These are phyloP conservation scores for Cicer arietinum DNA, from an alignment of 306 rosid genomes.

Conservation along the genomic window DNA sequence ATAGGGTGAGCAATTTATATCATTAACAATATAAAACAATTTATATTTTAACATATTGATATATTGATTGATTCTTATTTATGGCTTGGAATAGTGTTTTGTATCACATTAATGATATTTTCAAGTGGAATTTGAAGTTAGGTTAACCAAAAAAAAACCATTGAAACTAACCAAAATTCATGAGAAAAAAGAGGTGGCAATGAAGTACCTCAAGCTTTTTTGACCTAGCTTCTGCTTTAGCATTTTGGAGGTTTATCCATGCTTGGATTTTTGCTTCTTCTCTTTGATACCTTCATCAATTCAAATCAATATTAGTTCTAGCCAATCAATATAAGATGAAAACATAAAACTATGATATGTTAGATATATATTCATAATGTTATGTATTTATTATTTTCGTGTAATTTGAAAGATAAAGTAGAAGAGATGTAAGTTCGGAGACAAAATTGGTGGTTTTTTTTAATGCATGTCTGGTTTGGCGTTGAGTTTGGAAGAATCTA, in stretches of 20 bases:
- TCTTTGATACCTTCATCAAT: constrained; percentile 76
- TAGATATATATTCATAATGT: not conserved
- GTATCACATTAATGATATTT: not conserved
- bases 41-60: not conserved
- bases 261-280: constrained; percentile 98
- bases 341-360: constrained; percentile 10
- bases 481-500: too few relatives aligned
- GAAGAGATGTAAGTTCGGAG: not conserved
- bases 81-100: not conserved
- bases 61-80: not conserved
- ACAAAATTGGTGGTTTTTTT: not conserved
- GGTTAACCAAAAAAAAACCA: constrained; percentile 25
- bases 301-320: constrained; percentile 31
- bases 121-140: not conserved
- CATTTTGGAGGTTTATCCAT: constrained; percentile 95
- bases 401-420: too few relatives aligned
- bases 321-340: not conserved
- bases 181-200: constrained; percentile 30
- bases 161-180: constrained; percentile 31
- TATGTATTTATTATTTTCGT: not conserved
- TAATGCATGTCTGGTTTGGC: too few relatives aligned
- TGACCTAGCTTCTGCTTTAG: constrained; percentile 97
- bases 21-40: not conserved
- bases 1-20: not conserved
- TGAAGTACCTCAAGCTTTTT: constrained; percentile 91